phyloP scores from a whole-genome alignment of 345 rosid species.

The Citrus medica region DNA sequence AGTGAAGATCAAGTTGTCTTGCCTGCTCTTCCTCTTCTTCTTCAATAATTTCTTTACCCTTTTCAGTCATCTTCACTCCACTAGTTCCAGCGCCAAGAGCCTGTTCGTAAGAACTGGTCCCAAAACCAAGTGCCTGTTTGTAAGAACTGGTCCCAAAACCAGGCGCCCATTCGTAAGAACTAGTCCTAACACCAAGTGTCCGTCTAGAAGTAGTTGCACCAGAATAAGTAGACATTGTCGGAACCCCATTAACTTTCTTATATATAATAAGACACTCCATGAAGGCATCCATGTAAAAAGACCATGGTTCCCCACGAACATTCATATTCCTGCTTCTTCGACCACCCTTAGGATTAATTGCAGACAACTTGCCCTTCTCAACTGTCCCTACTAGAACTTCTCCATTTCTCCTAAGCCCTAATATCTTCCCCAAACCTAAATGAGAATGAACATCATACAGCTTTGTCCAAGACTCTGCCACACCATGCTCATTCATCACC shows the following conservation, averaged over 20 bases:
- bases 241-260: not conserved
- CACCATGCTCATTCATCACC: conserved; percentile 28
- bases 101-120: too few relatives aligned
- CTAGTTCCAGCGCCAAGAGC: not conserved
- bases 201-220: too few relatives aligned
- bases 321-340: conserved; percentile 4
- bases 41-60: not conserved
- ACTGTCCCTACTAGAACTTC: conserved; percentile 21
- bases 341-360: conserved; percentile 6
- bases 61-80: too few relatives aligned
- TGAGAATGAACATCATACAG: conserved; percentile 13
- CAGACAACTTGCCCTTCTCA: conserved; percentile 16
- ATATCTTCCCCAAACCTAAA: conserved; percentile 14
- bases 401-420: conserved; percentile 24
- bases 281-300: conserved; percentile 19
- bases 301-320: conserved; percentile 17
- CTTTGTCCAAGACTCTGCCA: conserved; percentile 24
- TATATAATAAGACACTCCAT: conserved; percentile 28
- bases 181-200: not conserved
- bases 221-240: not conserved
- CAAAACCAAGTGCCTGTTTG: not conserved
- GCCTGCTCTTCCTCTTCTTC: not conserved
- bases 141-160: not conserved
- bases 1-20: not conserved
- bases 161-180: not conserved